Base-by-base conservation (phyloP, 805 yeast species). In the Saccharomycopsis lassenensis region DNA sequence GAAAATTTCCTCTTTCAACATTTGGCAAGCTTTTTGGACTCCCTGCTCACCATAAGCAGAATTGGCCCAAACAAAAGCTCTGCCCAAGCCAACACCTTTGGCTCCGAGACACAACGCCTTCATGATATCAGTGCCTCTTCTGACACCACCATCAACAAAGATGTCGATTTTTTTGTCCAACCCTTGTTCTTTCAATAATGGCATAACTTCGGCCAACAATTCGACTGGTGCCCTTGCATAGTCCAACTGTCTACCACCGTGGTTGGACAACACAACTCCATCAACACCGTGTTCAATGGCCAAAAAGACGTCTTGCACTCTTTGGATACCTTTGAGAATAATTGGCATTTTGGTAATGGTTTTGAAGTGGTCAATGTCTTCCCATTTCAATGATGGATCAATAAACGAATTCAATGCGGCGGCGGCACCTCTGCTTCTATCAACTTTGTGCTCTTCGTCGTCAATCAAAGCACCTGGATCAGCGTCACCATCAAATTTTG, bases 31-130 rank as follows among this genome's bases (percentile, higher is more conserved):
- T 43, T 67, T 68, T 29, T 53, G 52, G 6, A 79, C 86, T 22
- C 93, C 94, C 5, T 62, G 74, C 47, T 72, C 84, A 7, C 93
- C 93, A 45, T 81, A 83, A 1, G 83, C 66, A n/a, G 82, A 67
- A 74, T 79, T 72, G 25, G 86, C 85, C 50, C 77, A 81, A 23
- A 80, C 52, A 54, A 81, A 76, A 2, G 87, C 84, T 39, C 89
- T 63, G 4, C 91, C 87, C 26, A 82, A 55, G 1, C 91, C 91
- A 3, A 69, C 74, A 3, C 82, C 84, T 40, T 67, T 72, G 20
- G 89, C 91, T 7, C 91, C 93, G 3, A 81, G 61, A 39, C 83
- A 74, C 10, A 82, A 53, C 0, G 91, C 89, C 50, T 82, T 81
- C 33, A 81, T 47, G n/a, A 82, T 58, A 51, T 82, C 93, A 3